A percentile compares a stretch with the other conserved stretches of the same genome.
Conservation (phyloP, 495 filamentous ascomycete genomes). For the Penicillium canariense region DNA sequence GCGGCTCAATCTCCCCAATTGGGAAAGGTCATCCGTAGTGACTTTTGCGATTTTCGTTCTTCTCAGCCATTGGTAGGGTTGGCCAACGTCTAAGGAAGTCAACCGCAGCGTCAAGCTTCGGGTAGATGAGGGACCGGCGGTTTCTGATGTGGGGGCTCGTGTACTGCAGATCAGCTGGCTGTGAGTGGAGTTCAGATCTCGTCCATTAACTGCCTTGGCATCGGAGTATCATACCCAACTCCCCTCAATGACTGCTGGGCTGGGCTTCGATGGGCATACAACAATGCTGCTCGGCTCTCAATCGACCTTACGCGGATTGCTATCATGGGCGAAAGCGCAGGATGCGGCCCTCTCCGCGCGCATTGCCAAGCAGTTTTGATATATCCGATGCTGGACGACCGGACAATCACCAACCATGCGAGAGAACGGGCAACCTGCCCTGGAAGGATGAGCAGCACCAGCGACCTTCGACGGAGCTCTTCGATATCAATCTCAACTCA, state of each 20-base stretch:
- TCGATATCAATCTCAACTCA: slow-evolving; percentile 21
- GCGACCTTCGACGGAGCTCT: slow-evolving; percentile 9
- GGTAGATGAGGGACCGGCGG: no score
- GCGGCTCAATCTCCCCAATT: no score
- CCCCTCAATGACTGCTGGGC: slow-evolving; percentile 40
- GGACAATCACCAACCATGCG: slow-evolving; percentile 15
- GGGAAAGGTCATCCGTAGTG: no score
- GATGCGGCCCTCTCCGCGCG: slow-evolving; percentile 37
- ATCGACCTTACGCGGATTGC: slow-evolving; percentile 35
- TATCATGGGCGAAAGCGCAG: slow-evolving; percentile 13
- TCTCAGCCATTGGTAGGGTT: no score
- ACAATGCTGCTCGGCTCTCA: slow-evolving; percentile 31
- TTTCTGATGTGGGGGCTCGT: no score
- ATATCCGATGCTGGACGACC: slow-evolving; percentile 50
- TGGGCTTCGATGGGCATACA: slow-evolving; percentile 42
- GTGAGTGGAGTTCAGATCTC: slow-evolving; percentile 25
- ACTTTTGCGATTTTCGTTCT: no score
- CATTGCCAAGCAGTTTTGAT: slow-evolving; percentile 48
- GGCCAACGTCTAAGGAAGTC: no score
- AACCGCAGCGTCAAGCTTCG: no score
- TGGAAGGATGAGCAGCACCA: slow-evolving; percentile 5
- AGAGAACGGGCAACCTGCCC: slow-evolving; percentile 21
- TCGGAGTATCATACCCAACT: slow-evolving; percentile 35
- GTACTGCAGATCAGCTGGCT: no score
- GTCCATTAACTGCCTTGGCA: slow-evolving; percentile 33